Base-by-base conservation (phyloP, 2,329 filamentous ascomycete genomes). In the Xylariomycetidae sp. region DNA sequence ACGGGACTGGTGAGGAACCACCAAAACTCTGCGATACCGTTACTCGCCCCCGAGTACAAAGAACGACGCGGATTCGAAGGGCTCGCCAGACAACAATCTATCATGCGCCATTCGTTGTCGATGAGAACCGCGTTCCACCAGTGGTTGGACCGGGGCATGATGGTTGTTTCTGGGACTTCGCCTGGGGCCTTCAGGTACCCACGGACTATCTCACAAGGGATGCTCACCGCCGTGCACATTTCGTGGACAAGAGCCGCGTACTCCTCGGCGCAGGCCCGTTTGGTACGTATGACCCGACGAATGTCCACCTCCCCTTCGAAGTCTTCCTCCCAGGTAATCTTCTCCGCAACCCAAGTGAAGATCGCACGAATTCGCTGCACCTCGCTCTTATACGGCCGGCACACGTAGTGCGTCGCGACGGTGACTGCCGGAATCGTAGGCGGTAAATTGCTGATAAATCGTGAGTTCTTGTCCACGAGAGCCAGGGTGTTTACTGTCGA, bases 41-140 rank as follows among this genome's bases (percentile, higher is more conserved):
- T 76, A 38, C 75, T 75, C 17, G 74, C 73, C 47, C 75, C 85
- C 10, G 88, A 93, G 60, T 93, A 96, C 19, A 79, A 67, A 12
- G 67, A 70, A 29, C 93, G 76, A 37, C 76, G 79, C 8, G 92
- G 90, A 50, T 96, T 87, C 0, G 90, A 95, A 10, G 90, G 89
- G 43, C 83, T 89, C 4, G 92, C 88, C 29, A 98, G 69, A 22
- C 87, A 93, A 57, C 87, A 92, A 58, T 98, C 92, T 66, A 98
- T 86, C 45, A 96, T 84, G 31, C 92, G 83, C 92, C 92, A 98
- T 61, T 95, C 88, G 15, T 85, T 82, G 57, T 98, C 92, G 7
- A 95, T 80, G 22, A 95, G 65, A 13, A 96, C 86, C 1, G 87
- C 81, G 49, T 98, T 98, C 92, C 92, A 98, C 79, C 85, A 96